phyloP scores from a whole-genome alignment of 2,329 filamentous ascomycete genomes.

The Diplodia sapinea region DNA sequence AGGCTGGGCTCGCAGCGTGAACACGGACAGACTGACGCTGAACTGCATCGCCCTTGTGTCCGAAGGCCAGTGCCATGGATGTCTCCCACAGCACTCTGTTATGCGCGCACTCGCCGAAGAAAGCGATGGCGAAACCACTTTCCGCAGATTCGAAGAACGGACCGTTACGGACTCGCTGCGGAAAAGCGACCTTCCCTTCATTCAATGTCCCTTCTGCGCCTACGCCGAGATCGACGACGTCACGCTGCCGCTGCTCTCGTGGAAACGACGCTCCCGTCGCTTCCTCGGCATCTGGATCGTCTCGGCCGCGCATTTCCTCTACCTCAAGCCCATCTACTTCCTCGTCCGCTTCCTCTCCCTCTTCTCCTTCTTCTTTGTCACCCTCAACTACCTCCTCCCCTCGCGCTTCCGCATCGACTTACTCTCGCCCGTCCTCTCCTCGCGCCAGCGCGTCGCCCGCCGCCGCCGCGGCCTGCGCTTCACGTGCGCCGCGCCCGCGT shows the following conservation, averaged over 20 bases:
- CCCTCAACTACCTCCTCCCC: slow-evolving; percentile 37
- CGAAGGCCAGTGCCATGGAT: slow-evolving; percentile 68
- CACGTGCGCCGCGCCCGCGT: slow-evolving; percentile 72
- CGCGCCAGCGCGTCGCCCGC: slow-evolving; percentile 68
- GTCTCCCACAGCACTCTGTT: slow-evolving; percentile 72
- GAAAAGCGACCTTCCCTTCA: slow-evolving; percentile 73
- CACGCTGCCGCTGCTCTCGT: slow-evolving; percentile 31
- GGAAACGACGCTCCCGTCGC: slow-evolving; percentile 50
- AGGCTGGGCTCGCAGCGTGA: slow-evolving; percentile 82
- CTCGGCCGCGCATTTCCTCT: slow-evolving; percentile 1
- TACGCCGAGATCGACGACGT: slow-evolving; percentile 83
- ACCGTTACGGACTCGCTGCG: slow-evolving; percentile 77
- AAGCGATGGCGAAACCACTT: slow-evolving; percentile 71
- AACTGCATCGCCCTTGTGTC: slow-evolving; percentile 80
- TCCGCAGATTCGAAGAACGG: slow-evolving; percentile 78
- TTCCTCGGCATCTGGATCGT: slow-evolving; percentile 1
- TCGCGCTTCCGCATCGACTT: slow-evolving; percentile 37
- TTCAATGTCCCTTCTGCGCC: slow-evolving; percentile 86
- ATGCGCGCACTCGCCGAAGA: slow-evolving; percentile 73
- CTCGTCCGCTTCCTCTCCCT: slow-evolving; percentile 64
- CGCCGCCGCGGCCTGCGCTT: slow-evolving; percentile 78
- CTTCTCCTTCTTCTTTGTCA: slow-evolving; percentile 54
- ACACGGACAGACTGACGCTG: slow-evolving; percentile 73
- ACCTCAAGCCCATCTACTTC: slow-evolving; percentile 51
- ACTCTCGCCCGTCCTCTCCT: slow-evolving; percentile 58